Conservation (phyloP, 2,329 filamentous ascomycete species). For the Pyricularia sp. region DNA sequence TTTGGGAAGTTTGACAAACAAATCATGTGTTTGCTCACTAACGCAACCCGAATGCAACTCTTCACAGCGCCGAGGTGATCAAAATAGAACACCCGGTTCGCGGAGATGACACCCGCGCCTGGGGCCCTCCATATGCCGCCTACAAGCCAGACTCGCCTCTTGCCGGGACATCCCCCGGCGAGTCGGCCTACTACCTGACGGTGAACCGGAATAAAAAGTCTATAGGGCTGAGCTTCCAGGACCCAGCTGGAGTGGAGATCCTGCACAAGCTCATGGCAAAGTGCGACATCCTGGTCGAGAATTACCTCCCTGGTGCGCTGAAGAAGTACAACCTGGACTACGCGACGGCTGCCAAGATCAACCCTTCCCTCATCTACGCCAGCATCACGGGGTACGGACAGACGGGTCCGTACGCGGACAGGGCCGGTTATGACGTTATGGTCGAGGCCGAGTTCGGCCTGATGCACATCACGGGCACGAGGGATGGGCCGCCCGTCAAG, state of each 20-base stretch:
- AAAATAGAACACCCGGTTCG: constrained; percentile 89
- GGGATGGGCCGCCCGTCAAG: constrained; percentile 86
- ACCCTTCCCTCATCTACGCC: constrained; percentile 80
- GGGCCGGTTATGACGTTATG: constrained; percentile 98
- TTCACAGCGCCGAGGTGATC: constrained; percentile 74
- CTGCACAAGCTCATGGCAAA: constrained; percentile 72
- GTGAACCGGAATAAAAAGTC: constrained; percentile 98
- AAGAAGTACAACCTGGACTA: constrained; percentile 91
- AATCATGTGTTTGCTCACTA: not conserved
- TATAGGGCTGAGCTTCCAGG: constrained; percentile 78
- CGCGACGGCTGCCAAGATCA: constrained; percentile 63
- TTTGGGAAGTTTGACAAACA: too few relatives aligned
- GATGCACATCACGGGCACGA: constrained; percentile 92
- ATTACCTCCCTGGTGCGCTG: constrained; percentile 81
- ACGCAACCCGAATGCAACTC: not conserved
- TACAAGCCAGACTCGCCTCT: constrained; percentile 49
- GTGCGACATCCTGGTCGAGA: constrained; percentile 90
- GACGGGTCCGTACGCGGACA: constrained; percentile 74
- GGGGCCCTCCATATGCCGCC: constrained; percentile 86
- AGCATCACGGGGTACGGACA: constrained; percentile 97
- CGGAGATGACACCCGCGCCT: constrained; percentile 88
- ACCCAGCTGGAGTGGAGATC: constrained; percentile 70
- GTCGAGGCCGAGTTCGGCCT: constrained; percentile 95
- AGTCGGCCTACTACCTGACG: constrained; percentile 87
- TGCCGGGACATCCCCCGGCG: constrained; percentile 54